Conservation (phyloP, 148 eudicot genomes). For the Fagopyrum tataricum region DNA sequence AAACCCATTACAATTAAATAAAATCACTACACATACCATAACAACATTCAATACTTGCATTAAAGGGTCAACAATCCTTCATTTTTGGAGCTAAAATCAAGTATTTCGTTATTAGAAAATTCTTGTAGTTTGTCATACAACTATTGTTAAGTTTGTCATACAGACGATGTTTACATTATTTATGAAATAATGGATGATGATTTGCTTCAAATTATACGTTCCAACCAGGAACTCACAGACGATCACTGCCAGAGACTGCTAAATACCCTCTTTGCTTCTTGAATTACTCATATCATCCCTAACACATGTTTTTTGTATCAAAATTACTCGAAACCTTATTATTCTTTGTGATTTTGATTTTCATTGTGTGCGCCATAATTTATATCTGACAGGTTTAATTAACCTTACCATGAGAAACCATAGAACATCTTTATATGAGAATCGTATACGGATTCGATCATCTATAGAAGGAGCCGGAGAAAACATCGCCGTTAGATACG, state of each 20-base stretch:
- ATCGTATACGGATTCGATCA: no score
- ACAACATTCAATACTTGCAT: no score
- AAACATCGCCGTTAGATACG: no score
- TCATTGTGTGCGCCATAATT: not conserved
- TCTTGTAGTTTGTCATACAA: no score
- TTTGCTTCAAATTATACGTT: conserved; percentile 82
- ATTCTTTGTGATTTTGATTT: not conserved
- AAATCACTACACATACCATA: no score
- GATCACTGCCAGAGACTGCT: conserved; percentile 99
- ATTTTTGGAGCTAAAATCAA: no score
- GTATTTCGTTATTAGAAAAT: no score
- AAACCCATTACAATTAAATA: no score
- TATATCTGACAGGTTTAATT: not conserved
- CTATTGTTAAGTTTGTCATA: no score
- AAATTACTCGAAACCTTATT: not conserved
- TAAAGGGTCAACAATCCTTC: no score
- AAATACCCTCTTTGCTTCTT: not conserved
- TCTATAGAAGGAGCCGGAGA: no score
- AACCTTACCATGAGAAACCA: not conserved
- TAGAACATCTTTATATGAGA: not conserved
- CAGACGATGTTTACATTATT: conserved; percentile 47
- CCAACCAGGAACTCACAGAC: conserved; percentile 74
- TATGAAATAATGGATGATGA: conserved; percentile 76
- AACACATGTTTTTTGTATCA: not conserved
- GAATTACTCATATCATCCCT: not conserved